Conservation (phyloP, 2,329 filamentous ascomycete genomes). For the Fusarium sp. region DNA sequence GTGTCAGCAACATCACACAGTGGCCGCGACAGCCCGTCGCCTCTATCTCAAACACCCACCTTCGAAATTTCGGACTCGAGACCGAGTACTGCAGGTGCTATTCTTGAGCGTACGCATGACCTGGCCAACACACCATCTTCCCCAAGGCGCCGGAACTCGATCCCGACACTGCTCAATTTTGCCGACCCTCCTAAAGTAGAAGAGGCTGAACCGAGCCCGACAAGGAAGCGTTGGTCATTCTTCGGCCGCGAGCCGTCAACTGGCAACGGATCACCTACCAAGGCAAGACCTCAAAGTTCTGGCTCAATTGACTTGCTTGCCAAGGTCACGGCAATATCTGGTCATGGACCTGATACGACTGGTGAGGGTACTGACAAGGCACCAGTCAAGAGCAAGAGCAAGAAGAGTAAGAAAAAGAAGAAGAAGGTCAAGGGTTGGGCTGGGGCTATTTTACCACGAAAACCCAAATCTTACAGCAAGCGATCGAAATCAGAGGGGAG, state of each 20-base stretch:
- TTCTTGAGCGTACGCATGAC: constrained; percentile 66
- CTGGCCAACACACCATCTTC: constrained; percentile 49
- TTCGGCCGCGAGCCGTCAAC: constrained; percentile 70
- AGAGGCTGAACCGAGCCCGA: constrained; percentile 61
- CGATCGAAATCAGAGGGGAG: constrained; percentile 56
- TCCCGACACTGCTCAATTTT: constrained; percentile 65
- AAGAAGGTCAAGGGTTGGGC: constrained; percentile 84
- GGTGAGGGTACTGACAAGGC: constrained; percentile 41
- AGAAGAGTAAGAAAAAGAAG: constrained; percentile 57
- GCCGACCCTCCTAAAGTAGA: constrained; percentile 53
- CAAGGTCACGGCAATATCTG: constrained; percentile 52
- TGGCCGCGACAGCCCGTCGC: constrained; percentile 57
- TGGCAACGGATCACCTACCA: constrained; percentile 61
- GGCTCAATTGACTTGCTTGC: constrained; percentile 59
- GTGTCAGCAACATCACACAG: constrained; percentile 68
- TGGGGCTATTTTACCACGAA: constrained; percentile 74
- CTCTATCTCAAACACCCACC: constrained; percentile 57
- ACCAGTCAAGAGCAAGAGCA: constrained; percentile 46
- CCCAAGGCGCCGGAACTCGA: constrained; percentile 69
- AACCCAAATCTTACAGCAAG: constrained; percentile 65
- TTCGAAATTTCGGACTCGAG: constrained; percentile 63
- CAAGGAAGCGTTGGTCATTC: constrained; percentile 73
- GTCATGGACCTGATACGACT: constrained; percentile 53
- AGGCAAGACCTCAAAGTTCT: constrained; percentile 61
- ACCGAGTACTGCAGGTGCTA: constrained; percentile 79